Percentiles rank a stretch among this genome's conserved stretches.
phyloP scores from a whole-genome alignment of 805 yeast species.

The Wickerhamomyces canadensis region DNA sequence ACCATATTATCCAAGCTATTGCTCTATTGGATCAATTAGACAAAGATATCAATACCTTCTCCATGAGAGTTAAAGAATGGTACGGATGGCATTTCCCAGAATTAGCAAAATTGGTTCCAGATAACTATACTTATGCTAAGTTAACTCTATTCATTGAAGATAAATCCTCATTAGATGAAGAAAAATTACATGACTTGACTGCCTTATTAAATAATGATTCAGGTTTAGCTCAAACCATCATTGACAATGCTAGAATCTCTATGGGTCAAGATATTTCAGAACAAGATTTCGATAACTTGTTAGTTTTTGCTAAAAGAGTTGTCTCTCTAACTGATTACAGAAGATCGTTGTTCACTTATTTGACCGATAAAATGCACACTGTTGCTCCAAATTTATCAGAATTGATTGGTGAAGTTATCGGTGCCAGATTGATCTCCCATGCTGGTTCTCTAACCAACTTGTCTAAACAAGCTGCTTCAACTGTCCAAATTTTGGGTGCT shows the following conservation, averaged over 20 bases:
- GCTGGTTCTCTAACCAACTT: conserved; percentile 96
- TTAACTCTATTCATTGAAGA: conserved; percentile 79
- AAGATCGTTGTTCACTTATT: conserved; percentile 72
- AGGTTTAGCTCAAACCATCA: conserved; percentile 82
- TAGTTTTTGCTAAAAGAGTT: conserved; percentile 89
- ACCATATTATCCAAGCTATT: conserved; percentile 98
- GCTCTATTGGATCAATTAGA: conserved; percentile 94
- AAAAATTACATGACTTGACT: conserved; percentile 84
- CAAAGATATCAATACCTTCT: conserved; percentile 94
- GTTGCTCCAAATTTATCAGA: conserved; percentile 97
- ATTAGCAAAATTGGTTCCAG: conserved; percentile 96
- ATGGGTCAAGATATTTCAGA: conserved; percentile 99
- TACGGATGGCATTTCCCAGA: conserved; percentile 99
- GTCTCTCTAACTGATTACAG: conserved; percentile 91
- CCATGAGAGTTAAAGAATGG: conserved; percentile 99
- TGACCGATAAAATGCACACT: conserved; percentile 93
- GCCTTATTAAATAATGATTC: conserved; percentile 80
- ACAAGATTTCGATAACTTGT: conserved; percentile 87
- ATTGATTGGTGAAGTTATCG: conserved; percentile 97
- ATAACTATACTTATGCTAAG: conserved; percentile 93
- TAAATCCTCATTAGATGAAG: conserved; percentile 77
- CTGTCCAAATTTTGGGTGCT: conserved; percentile 98
- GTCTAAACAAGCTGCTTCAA: conserved; percentile 98
- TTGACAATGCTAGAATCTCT: conserved; percentile 92
- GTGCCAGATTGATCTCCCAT: conserved; percentile 96